Conservation (phyloP, 345 rosid genomes). For the rapeseed (Brassica napus) region DNA sequence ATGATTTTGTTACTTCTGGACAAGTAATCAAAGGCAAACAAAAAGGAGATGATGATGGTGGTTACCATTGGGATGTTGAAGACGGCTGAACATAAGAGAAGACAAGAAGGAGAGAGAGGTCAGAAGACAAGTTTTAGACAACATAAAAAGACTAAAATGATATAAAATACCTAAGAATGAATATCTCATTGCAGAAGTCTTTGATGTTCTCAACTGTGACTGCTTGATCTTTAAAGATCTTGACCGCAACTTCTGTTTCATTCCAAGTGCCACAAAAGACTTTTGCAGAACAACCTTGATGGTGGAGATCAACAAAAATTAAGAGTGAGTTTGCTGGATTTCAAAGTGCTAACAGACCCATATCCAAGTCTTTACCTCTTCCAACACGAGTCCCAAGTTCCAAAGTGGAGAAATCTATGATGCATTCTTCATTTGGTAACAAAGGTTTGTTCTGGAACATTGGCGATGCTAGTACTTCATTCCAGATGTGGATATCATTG, state of each 20-base stretch:
- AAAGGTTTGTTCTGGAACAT: conserved; percentile 62
- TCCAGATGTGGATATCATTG: conserved; percentile 50
- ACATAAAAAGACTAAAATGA: neutral
- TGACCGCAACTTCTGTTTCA: conserved; percentile 85
- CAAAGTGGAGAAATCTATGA: conserved; percentile 76
- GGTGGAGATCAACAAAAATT: neutral
- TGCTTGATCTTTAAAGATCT: conserved; percentile 75
- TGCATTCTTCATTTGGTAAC: conserved; percentile 69
- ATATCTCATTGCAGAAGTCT: conserved; percentile 87
- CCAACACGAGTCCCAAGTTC: conserved; percentile 75
- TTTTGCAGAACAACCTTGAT: conserved; percentile 68
- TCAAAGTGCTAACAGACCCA: neutral
- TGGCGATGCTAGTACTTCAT: conserved; percentile 66
- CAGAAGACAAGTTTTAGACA: conserved; percentile 34
- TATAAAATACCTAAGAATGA: conserved; percentile 63
- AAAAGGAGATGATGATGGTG: conserved; percentile 1
- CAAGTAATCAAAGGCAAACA: neutral
- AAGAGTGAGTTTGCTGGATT: neutral
- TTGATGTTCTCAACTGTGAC: conserved; percentile 71
- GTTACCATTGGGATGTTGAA: conserved; percentile 93
- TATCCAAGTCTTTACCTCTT: conserved; percentile 52
- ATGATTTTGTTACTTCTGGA: neutral
- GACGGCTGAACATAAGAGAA: conserved; percentile 57
- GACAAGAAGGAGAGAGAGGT: conserved; percentile 26
- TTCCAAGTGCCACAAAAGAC: conserved; percentile 88